A percentile compares a stretch with the other conserved stretches of the same genome.
These are phyloP conservation scores for Musa itinerans DNA, from an alignment of 176 grass and related monocot species.

Conservation along the genomic window DNA sequence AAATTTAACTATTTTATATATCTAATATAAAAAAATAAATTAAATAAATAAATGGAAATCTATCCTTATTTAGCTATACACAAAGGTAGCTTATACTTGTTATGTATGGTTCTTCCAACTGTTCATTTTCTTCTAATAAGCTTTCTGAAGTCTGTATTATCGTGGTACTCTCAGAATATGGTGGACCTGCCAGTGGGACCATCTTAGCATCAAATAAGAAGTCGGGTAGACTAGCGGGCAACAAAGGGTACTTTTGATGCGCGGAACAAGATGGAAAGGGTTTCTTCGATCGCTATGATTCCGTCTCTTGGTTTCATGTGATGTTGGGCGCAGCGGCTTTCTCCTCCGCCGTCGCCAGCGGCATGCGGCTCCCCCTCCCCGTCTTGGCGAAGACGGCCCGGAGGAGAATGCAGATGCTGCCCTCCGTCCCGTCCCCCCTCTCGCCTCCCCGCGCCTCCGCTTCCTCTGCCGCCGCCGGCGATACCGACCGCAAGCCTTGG, in stretches of 20 bases:
- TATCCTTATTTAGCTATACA: no score
- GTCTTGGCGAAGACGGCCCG: background rate
- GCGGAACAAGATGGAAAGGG: background rate
- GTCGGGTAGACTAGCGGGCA: background rate
- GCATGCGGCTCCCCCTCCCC: slow-evolving; percentile 19
- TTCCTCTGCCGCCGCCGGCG: slow-evolving; percentile 21
- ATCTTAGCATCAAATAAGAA: background rate
- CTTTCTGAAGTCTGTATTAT: no score
- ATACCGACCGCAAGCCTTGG: slow-evolving; percentile 51
- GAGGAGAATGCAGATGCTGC: slow-evolving; percentile 20
- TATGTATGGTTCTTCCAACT: no score
- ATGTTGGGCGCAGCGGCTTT: background rate
- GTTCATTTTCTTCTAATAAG: no score
- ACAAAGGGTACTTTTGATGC: background rate
- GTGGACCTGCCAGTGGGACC: background rate
- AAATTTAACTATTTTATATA: no score
- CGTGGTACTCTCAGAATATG: no score
- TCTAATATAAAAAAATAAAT: no score
- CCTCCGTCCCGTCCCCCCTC: background rate
- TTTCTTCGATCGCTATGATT: background rate
- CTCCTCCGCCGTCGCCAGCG: slow-evolving; percentile 22
- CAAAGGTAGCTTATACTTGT: no score
- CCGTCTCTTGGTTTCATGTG: background rate
- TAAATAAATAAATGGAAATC: no score
- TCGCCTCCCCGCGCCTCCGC: slow-evolving; percentile 25